A percentile compares a stretch with the other conserved stretches of the same genome.
phyloP scores from a whole-genome alignment of 345 rosid species.

The Melastoma malabathricum region DNA sequence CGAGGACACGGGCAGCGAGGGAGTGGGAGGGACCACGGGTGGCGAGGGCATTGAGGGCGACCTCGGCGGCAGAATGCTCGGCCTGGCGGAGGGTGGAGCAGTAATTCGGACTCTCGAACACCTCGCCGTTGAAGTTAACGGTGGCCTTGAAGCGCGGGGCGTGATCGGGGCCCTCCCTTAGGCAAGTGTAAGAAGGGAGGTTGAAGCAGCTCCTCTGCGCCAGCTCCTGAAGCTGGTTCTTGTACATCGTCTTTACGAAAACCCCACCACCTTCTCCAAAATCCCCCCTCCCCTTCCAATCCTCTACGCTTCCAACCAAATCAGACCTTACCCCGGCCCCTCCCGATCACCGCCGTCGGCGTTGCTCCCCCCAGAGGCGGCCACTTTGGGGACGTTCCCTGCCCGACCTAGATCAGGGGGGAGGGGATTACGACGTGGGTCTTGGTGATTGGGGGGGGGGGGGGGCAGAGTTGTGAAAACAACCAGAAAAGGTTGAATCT shows the following conservation, averaged over 20 bases:
- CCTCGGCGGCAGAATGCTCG: slow-evolving; percentile 99
- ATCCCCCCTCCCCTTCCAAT: neutral
- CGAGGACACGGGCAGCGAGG: slow-evolving; percentile 95
- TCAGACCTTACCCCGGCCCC: too few species aligned
- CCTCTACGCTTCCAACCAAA: neutral
- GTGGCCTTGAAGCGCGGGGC: slow-evolving; percentile 96
- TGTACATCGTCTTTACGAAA: slow-evolving; percentile 44
- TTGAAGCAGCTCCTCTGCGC: slow-evolving; percentile 99
- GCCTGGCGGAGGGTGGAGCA: slow-evolving; percentile 99
- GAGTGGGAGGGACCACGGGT: slow-evolving; percentile 90
- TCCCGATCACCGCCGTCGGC: too few species aligned
- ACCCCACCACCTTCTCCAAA: neutral
- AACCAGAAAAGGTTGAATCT: too few species aligned
- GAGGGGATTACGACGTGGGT: too few species aligned
- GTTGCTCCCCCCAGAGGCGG: too few species aligned
- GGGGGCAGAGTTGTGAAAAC: too few species aligned
- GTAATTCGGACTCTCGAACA: slow-evolving; percentile 84
- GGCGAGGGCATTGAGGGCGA: slow-evolving; percentile 85
- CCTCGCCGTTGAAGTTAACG: slow-evolving; percentile 97
- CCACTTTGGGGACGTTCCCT: too few species aligned
- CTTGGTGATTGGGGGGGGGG: too few species aligned
- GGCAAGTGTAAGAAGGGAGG: slow-evolving; percentile 82
- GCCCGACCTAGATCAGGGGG: too few species aligned
- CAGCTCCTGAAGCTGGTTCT: slow-evolving; percentile 99
- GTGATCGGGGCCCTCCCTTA: slow-evolving; percentile 99